Conservation (phyloP, 495 filamentous ascomycete genomes). For the Xeromyces bisporus region DNA sequence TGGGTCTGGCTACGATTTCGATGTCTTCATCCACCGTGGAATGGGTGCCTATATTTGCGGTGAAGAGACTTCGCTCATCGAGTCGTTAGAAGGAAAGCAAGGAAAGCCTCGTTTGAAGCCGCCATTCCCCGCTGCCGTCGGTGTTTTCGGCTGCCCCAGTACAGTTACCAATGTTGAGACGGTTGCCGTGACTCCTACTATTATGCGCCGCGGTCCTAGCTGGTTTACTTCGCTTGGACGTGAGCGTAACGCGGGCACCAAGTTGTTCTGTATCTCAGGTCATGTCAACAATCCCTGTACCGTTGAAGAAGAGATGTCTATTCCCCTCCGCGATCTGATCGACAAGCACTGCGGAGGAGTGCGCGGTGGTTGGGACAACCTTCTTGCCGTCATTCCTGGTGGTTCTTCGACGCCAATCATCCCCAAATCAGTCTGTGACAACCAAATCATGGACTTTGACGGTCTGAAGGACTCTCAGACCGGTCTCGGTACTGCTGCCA, state of each 20-base stretch:
- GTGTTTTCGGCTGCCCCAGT: slow-evolving; percentile 92
- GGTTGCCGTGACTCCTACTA: slow-evolving; percentile 85
- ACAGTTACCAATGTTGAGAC: slow-evolving; percentile 98
- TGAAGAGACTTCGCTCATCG: slow-evolving; percentile 94
- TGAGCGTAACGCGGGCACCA: slow-evolving; percentile 88
- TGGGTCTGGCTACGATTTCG: slow-evolving; percentile 91
- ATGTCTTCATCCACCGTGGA: slow-evolving; percentile 89
- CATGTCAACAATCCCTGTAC: slow-evolving; percentile 98
- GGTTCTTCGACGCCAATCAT: slow-evolving; percentile 93
- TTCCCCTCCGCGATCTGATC: slow-evolving; percentile 83
- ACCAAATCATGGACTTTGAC: slow-evolving; percentile 98
- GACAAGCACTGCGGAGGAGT: slow-evolving; percentile 97
- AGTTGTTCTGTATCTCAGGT: slow-evolving; percentile 96
- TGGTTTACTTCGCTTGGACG: slow-evolving; percentile 93
- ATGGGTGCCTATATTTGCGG: slow-evolving; percentile 96
- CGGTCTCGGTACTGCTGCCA: slow-evolving; percentile 92
- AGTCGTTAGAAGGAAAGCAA: slow-evolving; percentile 94
- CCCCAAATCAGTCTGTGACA: slow-evolving; percentile 69
- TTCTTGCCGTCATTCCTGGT: slow-evolving; percentile 86
- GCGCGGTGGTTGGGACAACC: slow-evolving; percentile 92
- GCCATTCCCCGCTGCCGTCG: slow-evolving; percentile 91
- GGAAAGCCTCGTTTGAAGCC: slow-evolving; percentile 98
- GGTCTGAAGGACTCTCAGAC: slow-evolving; percentile 93
- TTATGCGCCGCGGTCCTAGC: slow-evolving; percentile 74
- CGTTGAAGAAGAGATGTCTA: slow-evolving; percentile 98